phyloP scores from a whole-genome alignment of 768 basidiomycete genomes.

The Cystobasidium ongulense region DNA sequence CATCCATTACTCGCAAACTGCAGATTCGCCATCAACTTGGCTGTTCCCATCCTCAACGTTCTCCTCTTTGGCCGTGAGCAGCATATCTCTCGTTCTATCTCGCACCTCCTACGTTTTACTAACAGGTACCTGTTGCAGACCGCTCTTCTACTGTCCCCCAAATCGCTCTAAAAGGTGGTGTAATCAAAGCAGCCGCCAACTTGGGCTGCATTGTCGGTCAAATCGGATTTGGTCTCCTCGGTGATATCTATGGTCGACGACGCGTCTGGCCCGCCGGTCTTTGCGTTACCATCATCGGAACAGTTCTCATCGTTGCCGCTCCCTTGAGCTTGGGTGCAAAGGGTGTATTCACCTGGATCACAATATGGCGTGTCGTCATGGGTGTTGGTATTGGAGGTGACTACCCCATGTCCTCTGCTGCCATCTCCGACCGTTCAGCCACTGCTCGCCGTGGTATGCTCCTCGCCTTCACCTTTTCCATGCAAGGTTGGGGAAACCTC shows the following conservation, averaged over 20 bases:
- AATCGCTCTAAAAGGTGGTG: constrained; percentile 32
- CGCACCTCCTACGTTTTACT: background rate
- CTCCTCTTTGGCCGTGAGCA: constrained; percentile 18
- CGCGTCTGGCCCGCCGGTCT: constrained; percentile 61
- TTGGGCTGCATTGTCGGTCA: constrained; percentile 39
- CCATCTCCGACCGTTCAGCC: constrained; percentile 54
- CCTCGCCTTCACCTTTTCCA: constrained; percentile 47
- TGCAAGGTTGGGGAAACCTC: constrained; percentile 67
- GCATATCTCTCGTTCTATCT: background rate
- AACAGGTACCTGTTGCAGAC: background rate
- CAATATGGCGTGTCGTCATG: constrained; percentile 60
- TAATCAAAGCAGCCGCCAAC: constrained; percentile 35
- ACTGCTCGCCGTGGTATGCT: constrained; percentile 62
- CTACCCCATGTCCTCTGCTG: constrained; percentile 55
- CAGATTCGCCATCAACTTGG: constrained; percentile 23
- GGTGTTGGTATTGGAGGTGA: constrained; percentile 70
- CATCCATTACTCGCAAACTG: background rate
- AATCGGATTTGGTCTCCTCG: constrained; percentile 35
- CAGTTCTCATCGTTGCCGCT: constrained; percentile 60
- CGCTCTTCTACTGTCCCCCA: constrained; percentile 13
- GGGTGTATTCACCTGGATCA: constrained; percentile 56
- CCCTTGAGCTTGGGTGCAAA: constrained; percentile 56
- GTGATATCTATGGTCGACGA: constrained; percentile 35
- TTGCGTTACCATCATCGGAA: constrained; percentile 69
- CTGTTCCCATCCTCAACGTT: constrained; percentile 27